phyloP scores from a whole-genome alignment of 1,284 basidiomycete species.

The Golubevia pallescens region DNA sequence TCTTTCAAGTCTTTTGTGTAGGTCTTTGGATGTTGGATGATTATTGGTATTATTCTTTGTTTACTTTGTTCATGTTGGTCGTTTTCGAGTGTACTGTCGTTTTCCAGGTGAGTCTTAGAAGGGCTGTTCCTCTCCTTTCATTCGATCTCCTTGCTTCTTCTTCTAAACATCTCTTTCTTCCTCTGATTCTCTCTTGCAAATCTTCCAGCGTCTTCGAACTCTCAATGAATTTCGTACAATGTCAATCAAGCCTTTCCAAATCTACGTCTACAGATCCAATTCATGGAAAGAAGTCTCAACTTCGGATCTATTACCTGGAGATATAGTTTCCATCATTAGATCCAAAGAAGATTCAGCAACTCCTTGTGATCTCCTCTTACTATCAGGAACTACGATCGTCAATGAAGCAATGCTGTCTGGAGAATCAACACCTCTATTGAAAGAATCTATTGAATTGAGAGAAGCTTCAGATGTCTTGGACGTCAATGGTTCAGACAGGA shows the following conservation, averaged over 20 bases:
- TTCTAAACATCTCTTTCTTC: not conserved
- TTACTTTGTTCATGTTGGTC: slow-evolving; percentile 62
- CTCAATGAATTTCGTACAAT: slow-evolving; percentile 64
- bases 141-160: not conserved
- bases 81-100: slow-evolving; percentile 63
- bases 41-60: slow-evolving; percentile 62
- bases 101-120: slow-evolving; percentile 15
- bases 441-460: slow-evolving; percentile 59
- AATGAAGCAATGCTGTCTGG: slow-evolving; percentile 64
- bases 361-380: slow-evolving; percentile 31
- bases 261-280: slow-evolving; percentile 51
- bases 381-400: slow-evolving; percentile 51
- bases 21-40: slow-evolving; percentile 64
- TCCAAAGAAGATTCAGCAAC: slow-evolving; percentile 67
- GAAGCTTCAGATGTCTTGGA: slow-evolving; percentile 50
- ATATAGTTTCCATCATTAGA: too few species aligned
- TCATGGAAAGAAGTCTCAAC: slow-evolving; percentile 51
- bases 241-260: slow-evolving; percentile 60
- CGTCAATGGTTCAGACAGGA: slow-evolving; percentile 54
- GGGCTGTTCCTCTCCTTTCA: not conserved
- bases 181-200: not conserved
- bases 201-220: slow-evolving; percentile 54
- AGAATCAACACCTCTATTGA: slow-evolving; percentile 61
- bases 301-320: slow-evolving; percentile 54
- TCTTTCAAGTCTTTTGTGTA: slow-evolving; percentile 63